Percentiles rank a stretch among this genome's conserved stretches.
Conservation (phyloP, 192 early-diverging fungal species). For the Coemansia sp. region DNA sequence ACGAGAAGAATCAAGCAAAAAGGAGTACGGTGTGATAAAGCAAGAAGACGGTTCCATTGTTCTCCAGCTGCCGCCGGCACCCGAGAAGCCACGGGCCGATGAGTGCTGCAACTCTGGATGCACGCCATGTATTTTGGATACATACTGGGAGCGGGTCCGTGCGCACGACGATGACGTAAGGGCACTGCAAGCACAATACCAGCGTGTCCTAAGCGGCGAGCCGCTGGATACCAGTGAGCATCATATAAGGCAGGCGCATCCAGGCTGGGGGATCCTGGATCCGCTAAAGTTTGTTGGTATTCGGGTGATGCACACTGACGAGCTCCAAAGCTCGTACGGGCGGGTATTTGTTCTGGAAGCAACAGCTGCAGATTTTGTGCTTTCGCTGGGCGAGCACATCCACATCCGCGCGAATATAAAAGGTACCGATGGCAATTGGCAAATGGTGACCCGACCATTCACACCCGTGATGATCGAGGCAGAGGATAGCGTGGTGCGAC, state of each 20-base stretch:
- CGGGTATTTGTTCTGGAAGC: slow-evolving; percentile 43
- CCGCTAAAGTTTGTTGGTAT: slow-evolving; percentile 27
- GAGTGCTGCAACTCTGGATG: slow-evolving; percentile 54
- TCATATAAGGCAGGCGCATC: slow-evolving; percentile 7
- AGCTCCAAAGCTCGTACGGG: neutral
- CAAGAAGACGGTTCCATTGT: slow-evolving; percentile 6
- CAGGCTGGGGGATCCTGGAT: slow-evolving; percentile 16
- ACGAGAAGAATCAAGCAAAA: neutral
- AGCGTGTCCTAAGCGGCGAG: slow-evolving; percentile 10
- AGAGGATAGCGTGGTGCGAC: slow-evolving; percentile 24
- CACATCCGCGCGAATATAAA: slow-evolving; percentile 19
- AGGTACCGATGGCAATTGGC: neutral
- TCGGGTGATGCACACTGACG: slow-evolving; percentile 13
- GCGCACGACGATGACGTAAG: slow-evolving; percentile 7
- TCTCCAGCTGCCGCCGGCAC: slow-evolving; percentile 33
- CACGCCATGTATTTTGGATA: slow-evolving; percentile 52
- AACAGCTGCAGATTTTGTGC: slow-evolving; percentile 19
- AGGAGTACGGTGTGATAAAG: slow-evolving; percentile 14
- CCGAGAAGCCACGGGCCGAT: slow-evolving; percentile 18
- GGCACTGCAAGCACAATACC: slow-evolving; percentile 23
- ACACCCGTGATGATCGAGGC: slow-evolving; percentile 43
- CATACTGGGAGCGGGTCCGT: slow-evolving; percentile 28
- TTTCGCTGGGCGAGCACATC: slow-evolving; percentile 37
- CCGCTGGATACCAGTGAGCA: neutral
- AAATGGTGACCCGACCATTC: slow-evolving; percentile 22